These are phyloP conservation scores for Ephemerocybe angulata DNA, from an alignment of 768 basidiomycete genomes.

Conservation along the genomic window DNA sequence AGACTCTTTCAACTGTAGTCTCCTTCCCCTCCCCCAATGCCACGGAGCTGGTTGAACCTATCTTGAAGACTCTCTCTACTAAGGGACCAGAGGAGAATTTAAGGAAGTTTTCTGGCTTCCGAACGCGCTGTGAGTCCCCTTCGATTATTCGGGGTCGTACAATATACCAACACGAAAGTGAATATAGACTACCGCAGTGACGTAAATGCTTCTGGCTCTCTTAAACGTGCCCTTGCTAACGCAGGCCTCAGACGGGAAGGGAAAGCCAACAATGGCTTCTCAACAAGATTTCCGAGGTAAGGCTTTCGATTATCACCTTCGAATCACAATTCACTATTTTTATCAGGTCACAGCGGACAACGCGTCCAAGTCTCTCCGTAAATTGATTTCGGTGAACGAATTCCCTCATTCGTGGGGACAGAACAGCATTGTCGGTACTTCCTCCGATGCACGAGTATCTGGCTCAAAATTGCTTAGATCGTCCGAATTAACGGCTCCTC, in stretches of 20 bases:
- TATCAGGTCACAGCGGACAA: conserved; percentile 59
- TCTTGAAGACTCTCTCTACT: conserved; percentile 65
- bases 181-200: conserved; percentile 51
- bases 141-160: background rate
- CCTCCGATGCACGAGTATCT: background rate
- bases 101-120: conserved; percentile 64
- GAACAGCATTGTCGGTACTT: conserved; percentile 59
- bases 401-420: conserved; percentile 85
- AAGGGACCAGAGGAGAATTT: conserved; percentile 63
- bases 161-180: conserved; percentile 9
- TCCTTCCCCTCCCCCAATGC: conserved; percentile 58
- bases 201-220: conserved; percentile 36
- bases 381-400: conserved; percentile 62
- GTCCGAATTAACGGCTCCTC: conserved; percentile 73
- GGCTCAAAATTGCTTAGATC: conserved; percentile 44
- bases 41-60: conserved; percentile 51
- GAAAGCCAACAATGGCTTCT: conserved; percentile 79
- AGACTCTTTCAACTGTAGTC: conserved; percentile 27
- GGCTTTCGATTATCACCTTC: conserved; percentile 4
- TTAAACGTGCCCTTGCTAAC: conserved; percentile 16
- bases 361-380: conserved; percentile 53
- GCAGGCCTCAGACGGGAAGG: conserved; percentile 53
- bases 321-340: conserved; percentile 8
- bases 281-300: conserved; percentile 61
- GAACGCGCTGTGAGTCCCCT: conserved; percentile 60